phyloP scores from a whole-genome alignment of 495 filamentous ascomycete species.

The Penicillium daleae region DNA sequence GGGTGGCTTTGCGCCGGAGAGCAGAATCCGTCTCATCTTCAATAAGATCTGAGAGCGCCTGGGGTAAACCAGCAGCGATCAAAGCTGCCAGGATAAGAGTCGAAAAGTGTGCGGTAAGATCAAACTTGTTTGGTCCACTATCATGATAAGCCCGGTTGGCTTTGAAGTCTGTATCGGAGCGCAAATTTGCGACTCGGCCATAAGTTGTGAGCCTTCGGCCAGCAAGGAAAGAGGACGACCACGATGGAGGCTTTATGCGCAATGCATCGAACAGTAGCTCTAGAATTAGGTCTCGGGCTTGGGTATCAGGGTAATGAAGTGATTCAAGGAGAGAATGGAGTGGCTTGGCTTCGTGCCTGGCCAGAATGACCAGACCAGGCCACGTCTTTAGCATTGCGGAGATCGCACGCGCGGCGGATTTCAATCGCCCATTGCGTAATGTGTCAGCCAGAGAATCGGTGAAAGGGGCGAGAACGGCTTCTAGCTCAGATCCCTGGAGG shows the following conservation, averaged over 20 bases:
- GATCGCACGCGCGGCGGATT: slow-evolving; percentile 83
- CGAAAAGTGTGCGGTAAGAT: slow-evolving; percentile 90
- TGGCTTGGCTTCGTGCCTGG: slow-evolving; percentile 81
- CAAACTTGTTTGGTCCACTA: slow-evolving; percentile 70
- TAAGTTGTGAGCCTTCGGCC: slow-evolving; percentile 93
- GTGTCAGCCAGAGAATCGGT: slow-evolving; percentile 77
- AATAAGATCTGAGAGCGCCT: slow-evolving; percentile 65
- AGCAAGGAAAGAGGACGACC: slow-evolving; percentile 94
- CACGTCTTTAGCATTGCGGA: slow-evolving; percentile 90
- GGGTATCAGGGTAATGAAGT: slow-evolving; percentile 70
- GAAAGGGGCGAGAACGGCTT: slow-evolving; percentile 84
- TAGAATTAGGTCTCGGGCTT: slow-evolving; percentile 70
- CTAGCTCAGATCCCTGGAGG: slow-evolving; percentile 77
- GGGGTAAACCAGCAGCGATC: slow-evolving; percentile 77
- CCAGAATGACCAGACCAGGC: slow-evolving; percentile 82
- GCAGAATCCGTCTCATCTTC: slow-evolving; percentile 74
- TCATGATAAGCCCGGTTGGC: slow-evolving; percentile 52
- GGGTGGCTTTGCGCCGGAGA: slow-evolving; percentile 83
- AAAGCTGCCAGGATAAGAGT: slow-evolving; percentile 86
- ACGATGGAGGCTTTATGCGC: slow-evolving; percentile 92
- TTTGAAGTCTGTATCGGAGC: slow-evolving; percentile 59
- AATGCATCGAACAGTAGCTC: slow-evolving; percentile 90
- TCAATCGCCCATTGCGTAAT: slow-evolving; percentile 71
- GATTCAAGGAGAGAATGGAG: slow-evolving; percentile 80
- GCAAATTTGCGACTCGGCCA: slow-evolving; percentile 88